These are phyloP conservation scores for Aureobasidium sp. DNA, from an alignment of 2,329 filamentous ascomycete genomes.

Conservation along the genomic window DNA sequence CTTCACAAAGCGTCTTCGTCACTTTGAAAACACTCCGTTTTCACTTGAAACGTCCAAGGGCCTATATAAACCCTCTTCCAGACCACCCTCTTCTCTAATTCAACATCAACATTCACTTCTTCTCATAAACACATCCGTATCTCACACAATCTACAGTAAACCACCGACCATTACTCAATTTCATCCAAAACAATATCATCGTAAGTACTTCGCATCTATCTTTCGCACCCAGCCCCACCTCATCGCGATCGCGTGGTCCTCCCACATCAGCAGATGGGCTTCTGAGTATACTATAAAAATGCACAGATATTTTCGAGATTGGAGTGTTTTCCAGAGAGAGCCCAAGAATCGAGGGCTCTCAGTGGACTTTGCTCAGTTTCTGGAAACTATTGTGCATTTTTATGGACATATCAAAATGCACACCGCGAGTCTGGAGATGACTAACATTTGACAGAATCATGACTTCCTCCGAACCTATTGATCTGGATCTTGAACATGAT, in stretches of 20 bases:
- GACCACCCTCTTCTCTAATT: background rate
- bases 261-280: background rate
- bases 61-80: background rate
- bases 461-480: background rate
- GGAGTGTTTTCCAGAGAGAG: background rate
- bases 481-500: background rate
- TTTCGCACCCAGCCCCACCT: background rate
- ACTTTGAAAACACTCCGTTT: background rate
- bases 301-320: background rate
- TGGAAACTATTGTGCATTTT: background rate
- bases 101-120: background rate
- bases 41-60: background rate
- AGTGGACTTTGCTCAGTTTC: background rate
- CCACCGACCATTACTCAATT: background rate
- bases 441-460: background rate
- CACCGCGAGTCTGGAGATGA: background rate
- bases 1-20: background rate
- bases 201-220: background rate
- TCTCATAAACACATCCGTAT: background rate
- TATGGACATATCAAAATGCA: background rate
- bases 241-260: background rate
- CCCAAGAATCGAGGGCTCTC: background rate
- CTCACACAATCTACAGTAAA: background rate
- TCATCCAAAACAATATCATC: background rate
- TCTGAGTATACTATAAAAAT: background rate